Evolutionary conservation across 352 stramenopile species (phyloP), one percentile per base, ranked within the genome.

Genomic region (Phytopythium cucurbitacearum): DNA sequence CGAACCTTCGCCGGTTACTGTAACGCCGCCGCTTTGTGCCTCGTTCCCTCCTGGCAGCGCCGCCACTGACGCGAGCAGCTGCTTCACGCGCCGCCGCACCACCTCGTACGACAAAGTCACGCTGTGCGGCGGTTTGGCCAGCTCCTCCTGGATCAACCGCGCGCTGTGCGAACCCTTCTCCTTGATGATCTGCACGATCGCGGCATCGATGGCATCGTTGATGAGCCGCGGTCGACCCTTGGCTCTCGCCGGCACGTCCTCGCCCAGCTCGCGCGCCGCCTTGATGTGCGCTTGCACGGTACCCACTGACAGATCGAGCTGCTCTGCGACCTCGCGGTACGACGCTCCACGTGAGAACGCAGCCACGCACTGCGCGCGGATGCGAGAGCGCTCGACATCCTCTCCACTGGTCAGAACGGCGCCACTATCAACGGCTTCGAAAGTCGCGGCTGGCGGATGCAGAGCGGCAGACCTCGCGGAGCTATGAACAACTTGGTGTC

Each of bases 31-130:
- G 10, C 0, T 38, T 46, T 4, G 9, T 16, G 33, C 9, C n/a
- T 49, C 8, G 13, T 28, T 37, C 13, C 42, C 42, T 16, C 15
- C 34, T 40, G 7, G 12, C 5, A 52, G 34, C 10, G 37, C 37
- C 8, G 32, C 37, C 16, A 40, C 33, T 35, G 48, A 45, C 9
- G 44, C 39, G n/a, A 53, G 33, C 36, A 72, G 43, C 46, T 61
- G 43, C 43, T 66, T 69, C 35, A 69, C 51, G 3, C 48, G 57
- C 21, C 47, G 53, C 6, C 57, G 48, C 7, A 76, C 44, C 34
- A 64, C 55, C 41, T 74, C 65, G 46, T 71, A 67, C 34, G 58
- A 58, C 28, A 73, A 39, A n/a, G 43, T 51, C 21, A 61, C 39
- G 12, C 51, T 68, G 46, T 68, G 54, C 8, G 40, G 46, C 28